Base-by-base conservation (phyloP, 129 eudicot genomes). In the Arctium minus region DNA sequence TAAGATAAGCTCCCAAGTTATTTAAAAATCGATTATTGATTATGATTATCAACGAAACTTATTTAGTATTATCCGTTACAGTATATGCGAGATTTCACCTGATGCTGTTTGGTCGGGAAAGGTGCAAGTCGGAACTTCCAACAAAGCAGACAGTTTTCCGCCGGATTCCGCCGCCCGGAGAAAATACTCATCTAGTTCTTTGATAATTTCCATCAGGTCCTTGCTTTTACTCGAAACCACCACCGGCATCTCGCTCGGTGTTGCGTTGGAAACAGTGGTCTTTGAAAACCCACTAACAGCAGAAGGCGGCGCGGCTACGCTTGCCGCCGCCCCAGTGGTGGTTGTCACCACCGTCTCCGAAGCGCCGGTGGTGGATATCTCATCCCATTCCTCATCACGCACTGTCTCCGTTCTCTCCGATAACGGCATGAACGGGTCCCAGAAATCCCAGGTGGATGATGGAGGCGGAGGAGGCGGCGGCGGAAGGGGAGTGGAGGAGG, bases 371-470 rank as follows among this genome's bases (percentile, higher is more conserved):
- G 88, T 84, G 31, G 86, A 76, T 46, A 40, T 38, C 32, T 78
- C 93, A 38, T 88, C 99, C 98, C 99, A 91, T 70, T 92, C 97
- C 62, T 90, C 97, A 76, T 89, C 99, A 6, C 82, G 65, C 27
- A 78, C 65, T 8, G 88, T 87, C 22, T 44, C 93, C 8, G 90
- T 46, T 85, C 97, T 78, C 8, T 89, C 85, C 7, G 93, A 71
- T 22, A 91, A 37, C 76, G 91, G 96, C 91, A 95, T 87, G 71
- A 96, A 96, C 1, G 99, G 98, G 89, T 93, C 97, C 97, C 97
- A 96, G 87, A 91, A 96, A 78, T 96, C 99, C 99, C 99, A 96
- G 2, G 88, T 86, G n/a, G 97, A 86, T n/a, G 88, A 78, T 6
- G 82, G 48, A 37, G 90, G 87, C 13, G 86, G 86, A 4, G 95